Evolutionary conservation across 352 stramenopile species (phyloP), one percentile per base, ranked within the genome.

Genomic region (Pythium vanterpoolii): DNA sequence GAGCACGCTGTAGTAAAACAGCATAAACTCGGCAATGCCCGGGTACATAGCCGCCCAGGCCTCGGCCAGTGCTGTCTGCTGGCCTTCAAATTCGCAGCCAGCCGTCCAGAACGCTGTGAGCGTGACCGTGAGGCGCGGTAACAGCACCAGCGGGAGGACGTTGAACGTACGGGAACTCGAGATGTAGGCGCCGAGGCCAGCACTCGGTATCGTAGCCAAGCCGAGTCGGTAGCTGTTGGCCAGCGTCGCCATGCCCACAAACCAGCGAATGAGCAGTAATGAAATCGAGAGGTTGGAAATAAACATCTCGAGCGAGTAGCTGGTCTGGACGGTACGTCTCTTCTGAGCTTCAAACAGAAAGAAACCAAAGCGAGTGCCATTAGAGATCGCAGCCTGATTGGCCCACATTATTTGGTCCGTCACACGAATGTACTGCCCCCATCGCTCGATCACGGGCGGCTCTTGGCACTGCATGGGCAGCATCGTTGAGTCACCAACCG

Each of bases 11-110:
- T 52, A 78, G 55, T 59, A 43, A 1, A 60, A 44, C 8, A 76
- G 39, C 21, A 66, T 45, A 18, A 70, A 48, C 39, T 75, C 68
- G 19, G 47, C 60, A 5, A 73, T 73, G 0, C 49, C 60, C 16
- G 67, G 64, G 27, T 78, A 79, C 5, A 79, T 60, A 0, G 47
- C 62, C 42, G 74, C 78, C 74, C 72, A 83, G 0, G 71, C 40
- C 14, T 76, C 66, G 0, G 63, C 21, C 7, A 80, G 19, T 0
- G 60, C 66, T 7, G 18, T 14, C 50, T 80, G 64, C 14, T 75
- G 51, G 2, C 72, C 72, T 61, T 81, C 62, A 39, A 79, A 77
- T 13, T 57, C 26, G 33, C 62, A 75, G 14, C 68, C 73, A 5
- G 71, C 53, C 1, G 70, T 48, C 27, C 59, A 73, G 14, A 73